Evolutionary conservation across 2,329 filamentous ascomycete species (phyloP).

Genomic region (Boeremia exigua): DNA sequence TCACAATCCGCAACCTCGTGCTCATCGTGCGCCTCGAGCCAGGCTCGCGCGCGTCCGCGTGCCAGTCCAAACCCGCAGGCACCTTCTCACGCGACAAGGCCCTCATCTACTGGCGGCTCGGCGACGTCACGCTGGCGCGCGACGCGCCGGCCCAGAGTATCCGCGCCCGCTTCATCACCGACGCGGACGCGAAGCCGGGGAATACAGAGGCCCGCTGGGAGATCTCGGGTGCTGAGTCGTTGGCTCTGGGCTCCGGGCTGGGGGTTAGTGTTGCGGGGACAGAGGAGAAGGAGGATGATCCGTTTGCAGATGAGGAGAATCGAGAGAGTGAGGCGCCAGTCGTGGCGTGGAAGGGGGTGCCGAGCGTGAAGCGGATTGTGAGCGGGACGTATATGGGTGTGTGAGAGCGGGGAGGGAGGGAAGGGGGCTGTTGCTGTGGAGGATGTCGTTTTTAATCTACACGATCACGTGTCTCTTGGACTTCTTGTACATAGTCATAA

Average conservation of each 20-base stretch:
- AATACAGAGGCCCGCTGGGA: constrained; percentile 87
- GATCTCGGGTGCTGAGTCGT: constrained; percentile 58
- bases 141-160: constrained; percentile 72
- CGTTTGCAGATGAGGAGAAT: constrained; percentile 70
- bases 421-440: too few species aligned
- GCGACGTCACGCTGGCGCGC: constrained; percentile 70
- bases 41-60: constrained; percentile 66
- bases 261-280: constrained; percentile 54
- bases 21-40: constrained; percentile 73
- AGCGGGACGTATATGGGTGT: constrained; percentile 48
- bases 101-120: constrained; percentile 80
- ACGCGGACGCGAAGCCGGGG: constrained; percentile 73
- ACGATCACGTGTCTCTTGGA: too few species aligned
- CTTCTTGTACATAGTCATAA: too few species aligned
- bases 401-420: constrained; percentile 13
- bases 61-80: constrained; percentile 80
- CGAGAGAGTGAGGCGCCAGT: constrained; percentile 30
- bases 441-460: too few species aligned
- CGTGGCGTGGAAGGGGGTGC: constrained; percentile 42
- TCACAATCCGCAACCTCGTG: constrained; percentile 75
- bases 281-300: constrained; percentile 63
- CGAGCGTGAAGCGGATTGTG: constrained; percentile 44
- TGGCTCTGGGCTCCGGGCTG: constrained; percentile 66
- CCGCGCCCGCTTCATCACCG: constrained; percentile 80
- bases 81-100: constrained; percentile 79